Evolutionary conservation across 2,329 filamentous ascomycete species (phyloP).

Genomic region (Ceratocystis alfenasii): DNA sequence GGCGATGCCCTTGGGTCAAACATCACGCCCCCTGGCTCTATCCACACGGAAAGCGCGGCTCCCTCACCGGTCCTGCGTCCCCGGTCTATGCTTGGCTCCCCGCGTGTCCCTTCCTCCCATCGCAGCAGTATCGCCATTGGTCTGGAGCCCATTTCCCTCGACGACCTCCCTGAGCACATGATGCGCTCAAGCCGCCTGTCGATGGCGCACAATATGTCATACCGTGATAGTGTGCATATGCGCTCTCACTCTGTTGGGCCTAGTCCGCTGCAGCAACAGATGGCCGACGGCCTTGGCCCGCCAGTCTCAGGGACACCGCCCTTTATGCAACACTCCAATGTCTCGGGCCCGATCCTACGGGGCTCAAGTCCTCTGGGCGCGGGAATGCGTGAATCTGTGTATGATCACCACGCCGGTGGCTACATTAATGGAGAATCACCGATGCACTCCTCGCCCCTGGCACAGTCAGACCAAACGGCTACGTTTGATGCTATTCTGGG

Average conservation of each 20-base stretch:
- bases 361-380: slow-evolving; percentile 27
- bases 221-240: slow-evolving; percentile 15
- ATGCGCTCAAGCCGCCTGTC: slow-evolving; percentile 16
- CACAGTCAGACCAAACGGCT: slow-evolving; percentile 27
- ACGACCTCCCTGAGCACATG: slow-evolving; percentile 19
- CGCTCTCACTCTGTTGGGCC: slow-evolving; percentile 19
- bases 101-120: slow-evolving; percentile 16
- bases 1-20: slow-evolving; percentile 17
- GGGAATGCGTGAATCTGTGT: slow-evolving; percentile 23
- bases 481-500: slow-evolving; percentile 42
- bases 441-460: slow-evolving; percentile 24
- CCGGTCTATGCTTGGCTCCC: slow-evolving; percentile 16
- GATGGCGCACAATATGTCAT: slow-evolving; percentile 13
- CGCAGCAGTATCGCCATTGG: slow-evolving; percentile 36
- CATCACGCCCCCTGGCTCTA: slow-evolving; percentile 20
- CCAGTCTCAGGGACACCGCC: slow-evolving; percentile 15
- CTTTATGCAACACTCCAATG: slow-evolving; percentile 16
- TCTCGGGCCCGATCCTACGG: slow-evolving; percentile 18
- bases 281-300: slow-evolving; percentile 22
- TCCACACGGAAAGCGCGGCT: slow-evolving; percentile 8
- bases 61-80: slow-evolving; percentile 17
- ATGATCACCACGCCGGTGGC: slow-evolving; percentile 27
- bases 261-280: slow-evolving; percentile 14
- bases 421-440: slow-evolving; percentile 17
- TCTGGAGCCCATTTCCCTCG: slow-evolving; percentile 31